phyloP scores from a whole-genome alignment of 73 alveolate species.

The Paramecium bursaria region DNA sequence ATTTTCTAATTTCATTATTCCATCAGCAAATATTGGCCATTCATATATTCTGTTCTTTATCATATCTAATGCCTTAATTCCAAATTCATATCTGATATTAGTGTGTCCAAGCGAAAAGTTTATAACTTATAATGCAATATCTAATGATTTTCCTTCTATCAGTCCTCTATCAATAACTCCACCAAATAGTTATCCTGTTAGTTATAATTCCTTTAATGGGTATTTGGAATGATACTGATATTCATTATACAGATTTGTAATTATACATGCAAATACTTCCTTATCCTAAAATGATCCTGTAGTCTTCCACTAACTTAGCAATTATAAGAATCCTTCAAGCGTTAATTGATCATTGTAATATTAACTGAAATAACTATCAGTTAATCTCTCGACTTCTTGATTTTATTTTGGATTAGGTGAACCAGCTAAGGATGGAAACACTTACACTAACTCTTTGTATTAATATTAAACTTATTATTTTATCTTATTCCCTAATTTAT shows the following conservation, averaged over 20 bases:
- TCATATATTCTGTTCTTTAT: constrained; percentile 53
- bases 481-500: constrained; percentile 76
- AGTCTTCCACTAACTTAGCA: constrained; percentile 82
- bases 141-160: constrained; percentile 2
- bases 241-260: constrained; percentile 96
- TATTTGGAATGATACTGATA: constrained; percentile 94
- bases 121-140: constrained; percentile 20
- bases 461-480: constrained; percentile 73
- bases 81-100: constrained; percentile 39
- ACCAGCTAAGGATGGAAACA: constrained; percentile 81
- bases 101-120: neutral
- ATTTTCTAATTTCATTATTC: constrained; percentile 15
- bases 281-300: constrained; percentile 83
- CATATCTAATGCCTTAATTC: constrained; percentile 34
- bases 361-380: constrained; percentile 89
- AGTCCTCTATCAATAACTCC: constrained; percentile 66
- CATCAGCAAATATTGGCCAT: constrained; percentile 47
- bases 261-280: constrained; percentile 98
- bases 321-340: constrained; percentile 84
- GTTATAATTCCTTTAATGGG: constrained; percentile 93
- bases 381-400: constrained; percentile 91
- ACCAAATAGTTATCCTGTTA: constrained; percentile 93
- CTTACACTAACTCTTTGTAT: constrained; percentile 75
- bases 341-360: constrained; percentile 89
- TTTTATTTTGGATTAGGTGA: constrained; percentile 76